Evolutionary conservation across 1,284 basidiomycete species (phyloP), one percentile per base, ranked within the genome.

Genomic region (Fomitopsis schrenkii): DNA sequence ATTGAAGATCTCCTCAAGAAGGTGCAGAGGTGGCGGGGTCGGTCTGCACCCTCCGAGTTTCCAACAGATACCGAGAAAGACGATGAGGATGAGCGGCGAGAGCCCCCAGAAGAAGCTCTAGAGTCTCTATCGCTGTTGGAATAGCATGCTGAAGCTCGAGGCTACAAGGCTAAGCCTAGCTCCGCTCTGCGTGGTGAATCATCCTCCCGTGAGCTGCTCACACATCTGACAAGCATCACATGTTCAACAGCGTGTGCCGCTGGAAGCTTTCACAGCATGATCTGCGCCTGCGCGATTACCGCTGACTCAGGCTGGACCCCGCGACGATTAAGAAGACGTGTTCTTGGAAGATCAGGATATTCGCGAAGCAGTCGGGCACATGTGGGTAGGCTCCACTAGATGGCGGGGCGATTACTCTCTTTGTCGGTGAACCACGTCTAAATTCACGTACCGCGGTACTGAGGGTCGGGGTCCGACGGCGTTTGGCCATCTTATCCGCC

Each of bases 11-110:
- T 87, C 41, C 68, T 87, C 48, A 65, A 68, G 30, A 80, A 76
- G 67, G 80, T 85, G 41, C 77, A 79, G 60, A 74, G 76, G 59
- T 86, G 84, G 84, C 78, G 83, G 61, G 83, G 83, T 19, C 72
- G 72, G 60, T 42, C 57, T 38, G 62, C 60, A 3, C 54, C 66
- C 33, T 19, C 55, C 22, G 59, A 42, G 19, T 44, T 33, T 12
- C 55, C 56, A 28, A 38, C 15, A 10, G 42, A 48, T 9, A 41
- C 45, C 9, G 63, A 54, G 3, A 62, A 60, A 28, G 45, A 58
- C 22, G 55, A 57, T 12, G 59, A 50, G 17, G 58, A 59, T 7
- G 62, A 63, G 3, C 52, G 44, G 9, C 55, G 52, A 14, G n/a
- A 53, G 10, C 22, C 28, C n/a, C 15, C 7, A 17, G 60, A 57